Conservation (phyloP, 176 grass and related monocot species). For the Oryza meridionalis region DNA sequence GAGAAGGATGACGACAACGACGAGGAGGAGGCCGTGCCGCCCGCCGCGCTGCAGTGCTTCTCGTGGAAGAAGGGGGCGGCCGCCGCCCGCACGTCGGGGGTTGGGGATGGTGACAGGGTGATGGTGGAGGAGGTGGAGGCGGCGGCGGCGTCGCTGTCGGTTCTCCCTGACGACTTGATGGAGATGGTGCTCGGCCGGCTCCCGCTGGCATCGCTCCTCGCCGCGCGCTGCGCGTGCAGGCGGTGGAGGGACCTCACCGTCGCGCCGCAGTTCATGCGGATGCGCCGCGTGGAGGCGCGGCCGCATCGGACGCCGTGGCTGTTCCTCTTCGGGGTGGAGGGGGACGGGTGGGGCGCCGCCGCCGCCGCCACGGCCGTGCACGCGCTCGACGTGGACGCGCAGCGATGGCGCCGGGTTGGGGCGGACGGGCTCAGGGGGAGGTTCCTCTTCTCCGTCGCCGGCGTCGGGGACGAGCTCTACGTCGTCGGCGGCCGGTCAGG, state of each 20-base stretch:
- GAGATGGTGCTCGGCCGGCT: constrained; percentile 81
- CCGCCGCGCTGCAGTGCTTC: constrained; percentile 44
- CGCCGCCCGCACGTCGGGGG: not conserved
- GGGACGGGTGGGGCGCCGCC: constrained; percentile 54
- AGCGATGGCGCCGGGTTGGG: constrained; percentile 59
- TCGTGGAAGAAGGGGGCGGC: constrained; percentile 43
- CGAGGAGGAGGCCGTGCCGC: constrained; percentile 5
- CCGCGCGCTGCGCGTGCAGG: constrained; percentile 75
- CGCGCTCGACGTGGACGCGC: constrained; percentile 69
- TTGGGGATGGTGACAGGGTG: not conserved
- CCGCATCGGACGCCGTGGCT: constrained; percentile 58
- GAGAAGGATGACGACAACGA: constrained; percentile 4
- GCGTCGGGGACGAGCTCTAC: constrained; percentile 65
- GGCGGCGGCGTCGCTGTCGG: constrained; percentile 11
- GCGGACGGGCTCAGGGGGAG: constrained; percentile 48
- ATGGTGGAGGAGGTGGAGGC: not conserved
- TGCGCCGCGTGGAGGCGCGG: constrained; percentile 38
- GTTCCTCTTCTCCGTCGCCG: constrained; percentile 69
- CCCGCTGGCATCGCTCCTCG: constrained; percentile 68
- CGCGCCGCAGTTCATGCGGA: constrained; percentile 62
- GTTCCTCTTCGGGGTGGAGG: constrained; percentile 72
- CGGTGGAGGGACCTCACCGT: constrained; percentile 80
- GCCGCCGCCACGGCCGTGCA: constrained; percentile 51
- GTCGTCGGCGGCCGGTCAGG: constrained; percentile 69
- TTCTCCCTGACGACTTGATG: constrained; percentile 81